Base-by-base conservation (phyloP, 257 asterid genomes). In the Capsicum rhomboideum region DNA sequence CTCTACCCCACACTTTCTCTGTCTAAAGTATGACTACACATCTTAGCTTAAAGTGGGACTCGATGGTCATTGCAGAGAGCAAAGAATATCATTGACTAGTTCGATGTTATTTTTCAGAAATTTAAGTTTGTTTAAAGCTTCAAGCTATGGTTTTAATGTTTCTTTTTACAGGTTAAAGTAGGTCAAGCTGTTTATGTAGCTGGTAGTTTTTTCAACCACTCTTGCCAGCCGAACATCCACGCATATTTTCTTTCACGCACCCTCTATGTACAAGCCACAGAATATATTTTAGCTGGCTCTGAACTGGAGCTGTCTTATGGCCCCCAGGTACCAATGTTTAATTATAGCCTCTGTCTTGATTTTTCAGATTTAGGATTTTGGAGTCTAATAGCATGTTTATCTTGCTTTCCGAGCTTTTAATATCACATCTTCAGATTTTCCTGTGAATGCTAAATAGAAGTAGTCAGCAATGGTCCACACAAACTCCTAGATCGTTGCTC, bases 261-360 rank as follows among this genome's bases (percentile, higher is more conserved):
- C 82, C 93, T 96, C 78, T 91, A 90, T 86, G 72, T 96, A 83
- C 94, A 94, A 85, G 90, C 96, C 82, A 93, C 98, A 71, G 97
- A 96, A 84, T 86, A 85, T 88, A 74, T 94, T 34, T 63, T 88
- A 21, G 90, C 90, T 54, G 97, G 97, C 85, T 88, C 90, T 44
- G 92, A 93, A 29, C 87, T 96, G 86, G 98, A 96, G 89, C 87
- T 94, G 85, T 94, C 97, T n/a, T 96, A 96, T 89, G 99, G 99
- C 49, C 97, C 98, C 63, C 91, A 88, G 90, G 90, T 92, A 75
- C 83, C 79, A 37, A 42, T n/a, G 58, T 78, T 28, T 86, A 23
- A 17, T 71, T 69, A 50, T 61, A 59, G 63, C 50, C 23, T 56
- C 13, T 74, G 28, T 71, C 71, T 31, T 63, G 29, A 11, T 78